phyloP scores from a whole-genome alignment of 768 basidiomycete genomes.

The Psilocybe azurescens region DNA sequence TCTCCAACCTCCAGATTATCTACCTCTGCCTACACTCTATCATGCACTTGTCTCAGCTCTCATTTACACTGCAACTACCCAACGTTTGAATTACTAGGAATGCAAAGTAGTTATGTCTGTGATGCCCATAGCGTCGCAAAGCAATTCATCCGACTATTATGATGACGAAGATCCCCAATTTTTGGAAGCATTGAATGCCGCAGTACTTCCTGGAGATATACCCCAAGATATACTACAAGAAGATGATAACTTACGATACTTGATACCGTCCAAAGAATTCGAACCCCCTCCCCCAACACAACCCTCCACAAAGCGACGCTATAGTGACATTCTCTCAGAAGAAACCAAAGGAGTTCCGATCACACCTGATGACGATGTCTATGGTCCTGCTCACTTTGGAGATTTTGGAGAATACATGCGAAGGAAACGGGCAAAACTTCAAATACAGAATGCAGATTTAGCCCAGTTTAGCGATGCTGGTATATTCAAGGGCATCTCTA shows the following conservation, averaged over 20 bases:
- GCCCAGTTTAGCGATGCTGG: slow-evolving; percentile 26
- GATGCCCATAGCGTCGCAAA: slow-evolving; percentile 29
- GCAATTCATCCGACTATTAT: slow-evolving; percentile 59
- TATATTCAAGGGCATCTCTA: slow-evolving; percentile 76
- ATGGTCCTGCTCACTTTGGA: slow-evolving; percentile 83
- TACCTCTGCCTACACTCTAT: too few species aligned
- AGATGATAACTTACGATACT: slow-evolving; percentile 7
- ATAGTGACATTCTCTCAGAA: slow-evolving; percentile 27
- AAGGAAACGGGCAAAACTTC: slow-evolving; percentile 89
- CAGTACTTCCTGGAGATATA: slow-evolving; percentile 54
- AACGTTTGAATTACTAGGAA: neutral
- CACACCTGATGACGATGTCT: slow-evolving; percentile 47
- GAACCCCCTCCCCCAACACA: slow-evolving; percentile 47
- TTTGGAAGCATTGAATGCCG: slow-evolving; percentile 49
- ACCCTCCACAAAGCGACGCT: slow-evolving; percentile 43
- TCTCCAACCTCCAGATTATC: too few species aligned
- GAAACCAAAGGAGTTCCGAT: slow-evolving; percentile 1
- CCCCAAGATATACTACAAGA: slow-evolving; percentile 19
- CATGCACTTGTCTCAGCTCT: too few species aligned
- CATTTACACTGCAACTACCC: too few species aligned
- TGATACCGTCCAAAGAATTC: slow-evolving; percentile 30
- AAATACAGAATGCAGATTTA: slow-evolving; percentile 71
- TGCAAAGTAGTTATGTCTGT: slow-evolving; percentile 7
- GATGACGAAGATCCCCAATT: slow-evolving; percentile 60
- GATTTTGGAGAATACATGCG: slow-evolving; percentile 89